Evolutionary conservation across 2,329 filamentous ascomycete species (phyloP), one percentile per base, ranked within the genome.

Genomic region (Lecanicillium sp.): DNA sequence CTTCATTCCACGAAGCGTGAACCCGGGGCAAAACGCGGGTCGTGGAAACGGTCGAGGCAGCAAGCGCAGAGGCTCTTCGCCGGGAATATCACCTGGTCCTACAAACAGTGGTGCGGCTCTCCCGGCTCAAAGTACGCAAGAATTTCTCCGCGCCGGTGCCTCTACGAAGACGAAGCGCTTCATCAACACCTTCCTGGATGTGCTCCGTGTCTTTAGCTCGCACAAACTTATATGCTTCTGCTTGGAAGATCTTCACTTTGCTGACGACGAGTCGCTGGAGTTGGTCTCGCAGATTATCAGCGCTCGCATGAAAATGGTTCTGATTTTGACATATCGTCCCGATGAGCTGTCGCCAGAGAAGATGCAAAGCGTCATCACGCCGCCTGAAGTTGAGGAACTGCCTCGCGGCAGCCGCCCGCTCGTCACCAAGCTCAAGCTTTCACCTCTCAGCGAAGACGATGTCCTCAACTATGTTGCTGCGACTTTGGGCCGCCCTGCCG

Each of bases 171-270:
- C 70, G 2, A 82, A 86, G 47, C 79, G 86, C 11, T 73, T 95
- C 40, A 85, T 90, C 71, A 90, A 88, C 53, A 89, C 85, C 2
- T 90, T 94, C 50, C 65, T 95, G 33, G 89, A 95, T 48, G 82
- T 95, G 9, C 60, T 95, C 36, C 77, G 85, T 37, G 76, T 94
- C 30, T 80, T 96, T 40, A 83, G 86, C 0, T 71, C 80, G 15
- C 80, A 89, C 55, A 92, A 89, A 51, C 80, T 95, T 51, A 88
- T 95, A 38, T 94, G 86, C 52, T 80, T 95, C 49, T 88, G 81
- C 50, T 63, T 95, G 19, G 90, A 95, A 52, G 90, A 95, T 58
- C 64, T 95, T 22, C 88, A 95, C 51, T 92, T 87, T 57, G 87
- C 88, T 6, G 90, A 95, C 54, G 77, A 83, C 18, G 90, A 95